Base-by-base conservation (phyloP, 2,329 filamentous ascomycete genomes). In the Neopestalotiopsis clavispora region DNA sequence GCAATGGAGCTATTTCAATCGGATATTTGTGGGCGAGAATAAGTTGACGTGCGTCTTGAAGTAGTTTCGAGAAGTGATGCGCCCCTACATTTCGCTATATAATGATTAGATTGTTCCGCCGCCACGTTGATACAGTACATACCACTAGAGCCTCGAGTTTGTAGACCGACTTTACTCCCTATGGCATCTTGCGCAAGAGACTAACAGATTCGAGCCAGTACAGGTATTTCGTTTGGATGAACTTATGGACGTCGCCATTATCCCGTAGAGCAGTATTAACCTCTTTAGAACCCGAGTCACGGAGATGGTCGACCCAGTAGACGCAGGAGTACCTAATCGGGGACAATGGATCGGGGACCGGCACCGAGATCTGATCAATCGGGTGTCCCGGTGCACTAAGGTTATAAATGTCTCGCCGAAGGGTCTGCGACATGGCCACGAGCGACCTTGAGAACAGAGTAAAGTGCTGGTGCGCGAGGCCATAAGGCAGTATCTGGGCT, bases 201-300 rank as follows among this genome's bases (percentile, higher is more conserved):
- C 80, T 80, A 2, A 84, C 75, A 40, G 80, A 78, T 68, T 85
- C 82, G 2, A 86, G 73, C 82, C 81, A 85, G 66, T 84, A 77
- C 1, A 85, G 76, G 63, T 78, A 76, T n/a, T 80, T 77, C 14
- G 73, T 67, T 68, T 74, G 64, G 6, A 84, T 68, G 69, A 84
- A 84, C 2, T 32, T 17, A 66, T 77, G 66, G 4, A 78, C 69
- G 20, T 20, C n/a, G 28, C 45, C 45, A n/a, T 9, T 17, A 52
- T n/a, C 45, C 9, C n/a, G 1, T 13, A 20, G 1, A 2, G 14
- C 3, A 17, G 17, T 1, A 1, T 52, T 52, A 17, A n/a, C 4
- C 5, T 17, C 1, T 49, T n/a, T 49, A 6, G 2, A 4, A 6
- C n/a, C 3, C 7, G 45, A 6, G 4, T 4, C 12, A 49, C 0